Evolutionary conservation across 108 stramenopile genomes (phyloP).

Genomic region (Skeletonema costatum): DNA sequence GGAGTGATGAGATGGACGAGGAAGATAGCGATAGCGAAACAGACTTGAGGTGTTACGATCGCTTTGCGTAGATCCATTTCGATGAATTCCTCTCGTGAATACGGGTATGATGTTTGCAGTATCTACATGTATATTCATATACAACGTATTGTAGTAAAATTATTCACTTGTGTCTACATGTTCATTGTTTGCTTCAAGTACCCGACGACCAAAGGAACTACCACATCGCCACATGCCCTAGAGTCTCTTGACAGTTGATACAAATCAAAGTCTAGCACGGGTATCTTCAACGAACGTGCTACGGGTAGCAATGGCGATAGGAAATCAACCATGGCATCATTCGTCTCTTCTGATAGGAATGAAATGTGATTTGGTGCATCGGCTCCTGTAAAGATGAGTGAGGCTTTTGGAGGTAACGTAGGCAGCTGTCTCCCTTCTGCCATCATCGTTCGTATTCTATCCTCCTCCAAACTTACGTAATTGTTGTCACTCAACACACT

Average conservation of each 20-base stretch:
- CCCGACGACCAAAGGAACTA: constrained; percentile 57
- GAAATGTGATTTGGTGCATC: constrained; percentile 85
- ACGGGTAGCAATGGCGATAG: constrained; percentile 77
- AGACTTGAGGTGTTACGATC: background rate
- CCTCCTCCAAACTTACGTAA: constrained; percentile 16
- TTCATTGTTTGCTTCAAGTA: constrained; percentile 59
- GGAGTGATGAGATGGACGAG: too few species aligned
- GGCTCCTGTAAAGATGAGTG: constrained; percentile 54
- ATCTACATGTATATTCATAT: background rate
- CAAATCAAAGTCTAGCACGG: constrained; percentile 80
- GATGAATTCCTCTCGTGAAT: background rate
- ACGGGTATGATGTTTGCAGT: background rate
- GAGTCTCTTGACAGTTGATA: constrained; percentile 62
- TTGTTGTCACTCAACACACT: constrained; percentile 28
- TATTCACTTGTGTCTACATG: background rate
- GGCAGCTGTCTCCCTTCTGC: background rate
- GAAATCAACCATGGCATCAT: constrained; percentile 77
- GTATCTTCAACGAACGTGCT: constrained; percentile 59
- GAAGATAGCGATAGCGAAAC: too few species aligned
- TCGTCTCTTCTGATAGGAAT: constrained; percentile 64
- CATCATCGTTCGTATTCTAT: constrained; percentile 1
- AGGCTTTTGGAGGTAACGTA: constrained; percentile 35
- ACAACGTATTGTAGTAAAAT: background rate
- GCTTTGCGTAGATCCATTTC: background rate
- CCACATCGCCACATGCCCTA: constrained; percentile 43